Conservation (phyloP, 2,329 filamentous ascomycete genomes). For the Dactylella cylindrospora region DNA sequence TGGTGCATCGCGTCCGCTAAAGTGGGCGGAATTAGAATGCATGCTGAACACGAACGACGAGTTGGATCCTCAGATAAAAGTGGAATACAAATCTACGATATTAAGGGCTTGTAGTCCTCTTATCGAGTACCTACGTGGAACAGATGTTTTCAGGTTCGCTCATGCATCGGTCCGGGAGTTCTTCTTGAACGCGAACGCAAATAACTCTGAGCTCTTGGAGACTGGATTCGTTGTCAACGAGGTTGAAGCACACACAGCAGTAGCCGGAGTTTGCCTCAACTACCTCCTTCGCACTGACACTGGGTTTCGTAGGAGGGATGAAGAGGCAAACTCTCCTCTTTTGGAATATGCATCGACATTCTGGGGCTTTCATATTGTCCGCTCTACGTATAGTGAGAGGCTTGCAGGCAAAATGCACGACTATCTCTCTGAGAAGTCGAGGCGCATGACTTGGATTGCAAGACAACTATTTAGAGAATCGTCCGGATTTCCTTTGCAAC, state of each 20-base stretch:
- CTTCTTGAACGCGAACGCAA: slow-evolving; percentile 6
- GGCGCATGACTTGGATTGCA: slow-evolving; percentile 22
- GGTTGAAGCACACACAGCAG: slow-evolving; percentile 11
- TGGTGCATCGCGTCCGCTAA: slow-evolving; percentile 16
- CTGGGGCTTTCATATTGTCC: slow-evolving; percentile 20
- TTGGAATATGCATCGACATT: slow-evolving; percentile 21
- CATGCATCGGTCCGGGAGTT: slow-evolving; percentile 22
- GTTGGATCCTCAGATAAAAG: not conserved
- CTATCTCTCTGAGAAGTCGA: slow-evolving; percentile 15
- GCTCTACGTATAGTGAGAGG: slow-evolving; percentile 4
- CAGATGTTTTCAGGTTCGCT: slow-evolving; percentile 14
- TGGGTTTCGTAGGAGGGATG: not conserved
- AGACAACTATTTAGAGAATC: slow-evolving; percentile 25
- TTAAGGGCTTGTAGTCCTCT: slow-evolving; percentile 16
- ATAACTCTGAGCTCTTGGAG: not conserved
- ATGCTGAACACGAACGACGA: slow-evolving; percentile 14
- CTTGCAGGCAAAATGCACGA: slow-evolving; percentile 23
- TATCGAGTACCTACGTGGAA: slow-evolving; percentile 11
- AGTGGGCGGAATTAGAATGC: slow-evolving; percentile 18
- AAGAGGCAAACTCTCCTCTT: not conserved
- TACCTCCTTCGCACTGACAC: slow-evolving; percentile 12
- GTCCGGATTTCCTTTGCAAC: slow-evolving; percentile 24
- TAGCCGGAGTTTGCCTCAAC: slow-evolving; percentile 14
- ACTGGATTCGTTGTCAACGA: slow-evolving; percentile 11
- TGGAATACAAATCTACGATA: slow-evolving; percentile 9